Conservation (phyloP, 495 filamentous ascomycete species). For the Pyrenula massariospora region DNA sequence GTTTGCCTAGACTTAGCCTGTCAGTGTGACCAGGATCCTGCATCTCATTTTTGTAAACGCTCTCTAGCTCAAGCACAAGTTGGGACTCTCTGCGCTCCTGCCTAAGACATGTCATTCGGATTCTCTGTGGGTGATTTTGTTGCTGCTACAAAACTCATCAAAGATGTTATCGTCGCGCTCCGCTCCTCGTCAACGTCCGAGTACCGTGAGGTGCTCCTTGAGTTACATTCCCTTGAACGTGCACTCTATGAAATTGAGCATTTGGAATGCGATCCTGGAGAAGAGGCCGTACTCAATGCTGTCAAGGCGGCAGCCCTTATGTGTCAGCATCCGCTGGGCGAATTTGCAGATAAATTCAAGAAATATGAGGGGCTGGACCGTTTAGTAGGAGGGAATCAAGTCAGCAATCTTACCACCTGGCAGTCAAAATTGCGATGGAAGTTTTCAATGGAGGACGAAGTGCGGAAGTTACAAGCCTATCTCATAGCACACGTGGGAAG, state of each 20-base stretch:
- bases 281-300: not conserved
- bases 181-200: constrained; percentile 1
- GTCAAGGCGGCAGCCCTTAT: constrained; percentile 4
- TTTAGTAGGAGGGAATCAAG: not conserved
- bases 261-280: not conserved
- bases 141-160: not conserved
- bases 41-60: no score
- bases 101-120: not conserved
- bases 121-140: not conserved
- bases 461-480: not conserved
- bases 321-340: constrained; percentile 2
- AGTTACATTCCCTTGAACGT: constrained; percentile 2
- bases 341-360: constrained; percentile 3
- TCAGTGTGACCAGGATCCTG: no score
- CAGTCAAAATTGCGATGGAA: not conserved
- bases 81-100: not conserved
- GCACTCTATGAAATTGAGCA: constrained; percentile 3
- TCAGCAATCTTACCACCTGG: not conserved
- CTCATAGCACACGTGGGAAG: not conserved
- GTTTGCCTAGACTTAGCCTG: no score
- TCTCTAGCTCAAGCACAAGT: no score
- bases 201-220: constrained; percentile 3
- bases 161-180: constrained; percentile 1
- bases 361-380: not conserved
- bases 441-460: not conserved